Evolutionary conservation across 148 eudicot genomes (phyloP).

Genomic region (Beta vulgaris): DNA sequence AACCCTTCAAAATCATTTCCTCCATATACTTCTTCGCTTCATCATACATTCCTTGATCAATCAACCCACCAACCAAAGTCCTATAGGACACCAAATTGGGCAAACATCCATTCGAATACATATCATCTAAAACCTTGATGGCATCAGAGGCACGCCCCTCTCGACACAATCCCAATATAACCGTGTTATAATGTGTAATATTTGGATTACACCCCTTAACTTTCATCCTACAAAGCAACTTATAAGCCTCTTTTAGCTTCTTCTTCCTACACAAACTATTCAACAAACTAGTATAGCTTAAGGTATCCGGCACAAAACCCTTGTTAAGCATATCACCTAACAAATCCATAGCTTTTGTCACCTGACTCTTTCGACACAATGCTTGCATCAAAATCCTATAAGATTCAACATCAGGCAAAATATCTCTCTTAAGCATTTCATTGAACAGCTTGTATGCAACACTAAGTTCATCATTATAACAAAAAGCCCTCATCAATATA

Average conservation of each 20-base stretch:
- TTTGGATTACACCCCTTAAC: constrained; percentile 92
- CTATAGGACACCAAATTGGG: constrained; percentile 79
- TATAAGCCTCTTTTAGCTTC: constrained; percentile 84
- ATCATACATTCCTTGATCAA: constrained; percentile 69
- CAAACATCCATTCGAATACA: constrained; percentile 69
- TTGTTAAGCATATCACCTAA: constrained; percentile 89
- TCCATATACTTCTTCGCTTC: constrained; percentile 55
- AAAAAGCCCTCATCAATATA: constrained; percentile 65
- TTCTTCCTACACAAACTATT: constrained; percentile 91
- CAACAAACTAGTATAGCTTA: constrained; percentile 76
- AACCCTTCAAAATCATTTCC: constrained; percentile 66
- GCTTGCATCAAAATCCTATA: constrained; percentile 84
- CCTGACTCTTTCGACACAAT: constrained; percentile 86
- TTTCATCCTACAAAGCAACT: constrained; percentile 87
- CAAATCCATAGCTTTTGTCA: constrained; percentile 63
- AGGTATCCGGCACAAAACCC: constrained; percentile 78
- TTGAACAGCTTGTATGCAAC: constrained; percentile 76
- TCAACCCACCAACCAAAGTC: constrained; percentile 75
- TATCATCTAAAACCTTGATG: constrained; percentile 72
- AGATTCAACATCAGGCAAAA: constrained; percentile 74
- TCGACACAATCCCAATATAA: constrained; percentile 69
- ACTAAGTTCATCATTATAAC: constrained; percentile 59
- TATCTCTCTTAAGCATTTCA: constrained; percentile 72
- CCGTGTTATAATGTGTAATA: constrained; percentile 72
- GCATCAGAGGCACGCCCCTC: constrained; percentile 74